These are phyloP conservation scores for Penicillium hordei DNA, from an alignment of 2,329 filamentous ascomycete genomes.

Conservation along the genomic window DNA sequence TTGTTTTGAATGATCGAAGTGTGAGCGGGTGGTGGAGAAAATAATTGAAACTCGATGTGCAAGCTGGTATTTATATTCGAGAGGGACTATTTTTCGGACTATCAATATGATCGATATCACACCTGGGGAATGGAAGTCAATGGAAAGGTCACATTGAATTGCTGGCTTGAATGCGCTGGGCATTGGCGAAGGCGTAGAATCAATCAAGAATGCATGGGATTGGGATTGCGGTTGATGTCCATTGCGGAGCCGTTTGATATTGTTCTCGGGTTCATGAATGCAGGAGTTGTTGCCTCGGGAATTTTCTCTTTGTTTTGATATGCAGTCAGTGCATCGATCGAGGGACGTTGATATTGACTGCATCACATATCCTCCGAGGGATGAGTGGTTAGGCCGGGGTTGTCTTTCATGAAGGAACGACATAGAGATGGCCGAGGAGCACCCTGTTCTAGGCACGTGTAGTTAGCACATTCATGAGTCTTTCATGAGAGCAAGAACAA, in stretches of 20 bases:
- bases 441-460: background rate
- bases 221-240: background rate
- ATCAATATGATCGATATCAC: background rate
- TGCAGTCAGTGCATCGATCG: background rate
- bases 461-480: background rate
- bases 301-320: background rate
- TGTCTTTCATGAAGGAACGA: constrained; percentile 1
- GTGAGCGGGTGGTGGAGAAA: constrained; percentile 12
- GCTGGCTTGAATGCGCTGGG: background rate
- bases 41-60: background rate
- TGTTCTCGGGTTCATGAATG: constrained; percentile 6
- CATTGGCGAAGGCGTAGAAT: background rate
- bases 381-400: background rate
- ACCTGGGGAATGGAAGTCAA: background rate
- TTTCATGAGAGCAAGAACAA: constrained; percentile 1
- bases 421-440: background rate
- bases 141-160: background rate
- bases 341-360: background rate
- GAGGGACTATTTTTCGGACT: background rate
- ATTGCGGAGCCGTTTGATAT: constrained; percentile 4
- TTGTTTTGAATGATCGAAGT: constrained; percentile 14
- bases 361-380: background rate
- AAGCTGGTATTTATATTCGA: constrained; percentile 2
- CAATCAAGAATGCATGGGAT: background rate
- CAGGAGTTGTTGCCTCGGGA: background rate